Conservation (phyloP, 2,329 filamentous ascomycete genomes). For the Penicillium nordicum region DNA sequence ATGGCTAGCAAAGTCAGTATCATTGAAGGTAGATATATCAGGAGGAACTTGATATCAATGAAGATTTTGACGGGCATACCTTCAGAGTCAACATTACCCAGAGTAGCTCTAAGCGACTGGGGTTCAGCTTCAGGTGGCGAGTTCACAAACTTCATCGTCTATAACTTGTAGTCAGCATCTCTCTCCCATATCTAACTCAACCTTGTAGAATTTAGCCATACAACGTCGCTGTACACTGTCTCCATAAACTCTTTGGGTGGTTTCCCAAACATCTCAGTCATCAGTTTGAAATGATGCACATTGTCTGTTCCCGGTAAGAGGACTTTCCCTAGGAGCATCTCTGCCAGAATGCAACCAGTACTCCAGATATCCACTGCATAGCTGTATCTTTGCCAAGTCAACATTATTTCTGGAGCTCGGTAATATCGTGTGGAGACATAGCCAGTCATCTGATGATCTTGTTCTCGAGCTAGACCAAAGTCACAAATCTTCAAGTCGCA, state of each 20-base stretch:
- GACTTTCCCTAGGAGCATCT: conserved; percentile 97
- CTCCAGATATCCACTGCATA: conserved; percentile 99
- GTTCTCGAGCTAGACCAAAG: conserved; percentile 91
- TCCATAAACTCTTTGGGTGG: conserved; percentile 97
- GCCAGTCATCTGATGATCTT: conserved; percentile 98
- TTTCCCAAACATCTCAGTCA: conserved; percentile 90
- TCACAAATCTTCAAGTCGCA: conserved; percentile 99
- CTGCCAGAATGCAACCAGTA: conserved; percentile 96
- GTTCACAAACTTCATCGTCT: conserved; percentile 4
- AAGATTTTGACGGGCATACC: not conserved
- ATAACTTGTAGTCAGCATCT: not conserved
- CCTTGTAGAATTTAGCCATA: not conserved
- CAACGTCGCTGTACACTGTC: conserved; percentile 95
- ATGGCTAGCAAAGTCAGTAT: conserved; percentile 65
- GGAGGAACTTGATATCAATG: not conserved
- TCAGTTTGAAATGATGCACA: conserved; percentile 98
- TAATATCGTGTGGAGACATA: conserved; percentile 98
- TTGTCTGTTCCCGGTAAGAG: conserved; percentile 98
- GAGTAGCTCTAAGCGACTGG: not conserved
- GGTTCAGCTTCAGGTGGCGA: conserved; percentile 1
- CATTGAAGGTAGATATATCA: not conserved
- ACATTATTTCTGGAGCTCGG: conserved; percentile 97
- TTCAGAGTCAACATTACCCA: conserved; percentile 1
- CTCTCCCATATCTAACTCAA: too few relatives aligned
- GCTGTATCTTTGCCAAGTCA: conserved; percentile 99